These are phyloP conservation scores for Orbilia ellipsospora DNA, from an alignment of 2,329 filamentous ascomycete species.

Conservation along the genomic window DNA sequence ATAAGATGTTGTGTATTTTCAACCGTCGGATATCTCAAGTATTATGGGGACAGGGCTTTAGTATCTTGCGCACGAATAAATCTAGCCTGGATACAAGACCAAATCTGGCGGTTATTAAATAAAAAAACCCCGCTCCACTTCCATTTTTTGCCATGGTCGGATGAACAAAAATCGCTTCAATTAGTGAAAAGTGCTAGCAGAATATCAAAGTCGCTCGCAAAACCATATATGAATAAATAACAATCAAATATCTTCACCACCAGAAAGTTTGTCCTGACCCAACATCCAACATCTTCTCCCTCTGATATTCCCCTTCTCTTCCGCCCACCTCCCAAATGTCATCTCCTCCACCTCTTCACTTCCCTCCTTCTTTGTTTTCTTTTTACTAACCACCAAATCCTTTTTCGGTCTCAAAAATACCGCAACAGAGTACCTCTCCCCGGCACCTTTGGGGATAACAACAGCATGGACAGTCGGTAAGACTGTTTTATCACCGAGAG, in stretches of 20 bases:
- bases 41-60: no score
- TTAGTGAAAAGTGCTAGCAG: no score
- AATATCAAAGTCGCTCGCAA: no score
- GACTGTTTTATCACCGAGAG: slow-evolving; percentile 27
- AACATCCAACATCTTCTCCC: slow-evolving; percentile 52
- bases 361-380: slow-evolving; percentile 11
- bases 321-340: slow-evolving; percentile 49
- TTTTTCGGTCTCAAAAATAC: slow-evolving; percentile 49
- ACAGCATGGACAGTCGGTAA: slow-evolving; percentile 46
- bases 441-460: slow-evolving; percentile 28
- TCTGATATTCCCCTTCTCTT: slow-evolving; percentile 42
- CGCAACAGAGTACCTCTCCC: slow-evolving; percentile 46
- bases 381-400: slow-evolving; percentile 35
- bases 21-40: no score
- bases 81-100: no score
- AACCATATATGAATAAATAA: no score
- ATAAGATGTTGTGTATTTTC: no score
- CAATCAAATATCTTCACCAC: slow-evolving; percentile 12
- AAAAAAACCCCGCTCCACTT: no score
- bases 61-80: no score
- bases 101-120: no score
- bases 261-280: slow-evolving; percentile 34
- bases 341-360: slow-evolving; percentile 25
- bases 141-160: no score
- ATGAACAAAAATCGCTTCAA: no score